These are phyloP conservation scores for Alnus rubra DNA, from an alignment of 306 rosid species.

Conservation along the genomic window DNA sequence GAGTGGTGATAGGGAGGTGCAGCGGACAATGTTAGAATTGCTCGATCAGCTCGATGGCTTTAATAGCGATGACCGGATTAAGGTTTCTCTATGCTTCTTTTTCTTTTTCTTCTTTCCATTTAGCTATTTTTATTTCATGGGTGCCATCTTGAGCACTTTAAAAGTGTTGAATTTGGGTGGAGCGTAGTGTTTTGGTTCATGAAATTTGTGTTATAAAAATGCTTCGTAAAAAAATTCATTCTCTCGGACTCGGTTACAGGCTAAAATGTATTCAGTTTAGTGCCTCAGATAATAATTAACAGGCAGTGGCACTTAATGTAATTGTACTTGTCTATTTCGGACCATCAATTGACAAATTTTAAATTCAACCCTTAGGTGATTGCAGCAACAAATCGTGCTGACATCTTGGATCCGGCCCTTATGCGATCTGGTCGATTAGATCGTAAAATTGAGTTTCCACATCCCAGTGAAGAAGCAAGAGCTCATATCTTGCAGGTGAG, in stretches of 20 bases:
- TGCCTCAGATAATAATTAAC: neutral
- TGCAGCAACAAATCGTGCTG: slow-evolving; percentile 99
- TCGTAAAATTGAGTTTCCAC: slow-evolving; percentile 97
- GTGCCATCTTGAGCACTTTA: neutral
- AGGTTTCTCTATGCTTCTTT: slow-evolving; percentile 49
- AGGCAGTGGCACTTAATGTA: neutral
- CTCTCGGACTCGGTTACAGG: neutral
- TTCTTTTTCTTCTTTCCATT: neutral
- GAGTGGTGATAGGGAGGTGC: slow-evolving; percentile 98
- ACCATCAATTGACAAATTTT: slow-evolving; percentile 2
- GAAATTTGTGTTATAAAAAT: neutral
- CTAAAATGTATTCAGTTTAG: neutral
- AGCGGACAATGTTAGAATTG: slow-evolving; percentile 91
- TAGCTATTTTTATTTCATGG: neutral
- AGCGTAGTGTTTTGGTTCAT: neutral
- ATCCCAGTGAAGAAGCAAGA: slow-evolving; percentile 96
- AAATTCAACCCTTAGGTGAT: slow-evolving; percentile 59
- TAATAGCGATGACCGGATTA: slow-evolving; percentile 87
- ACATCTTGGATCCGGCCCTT: slow-evolving; percentile 95
- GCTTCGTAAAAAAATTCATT: neutral
- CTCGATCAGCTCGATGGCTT: slow-evolving; percentile 98
- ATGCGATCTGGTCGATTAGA: slow-evolving; percentile 99
- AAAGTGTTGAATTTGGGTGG: neutral
- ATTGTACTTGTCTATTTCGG: neutral
- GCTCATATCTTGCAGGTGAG: slow-evolving; percentile 90